phyloP scores from a whole-genome alignment of 805 yeast species.

The Schwanniomyces pseudopolymorphus region DNA sequence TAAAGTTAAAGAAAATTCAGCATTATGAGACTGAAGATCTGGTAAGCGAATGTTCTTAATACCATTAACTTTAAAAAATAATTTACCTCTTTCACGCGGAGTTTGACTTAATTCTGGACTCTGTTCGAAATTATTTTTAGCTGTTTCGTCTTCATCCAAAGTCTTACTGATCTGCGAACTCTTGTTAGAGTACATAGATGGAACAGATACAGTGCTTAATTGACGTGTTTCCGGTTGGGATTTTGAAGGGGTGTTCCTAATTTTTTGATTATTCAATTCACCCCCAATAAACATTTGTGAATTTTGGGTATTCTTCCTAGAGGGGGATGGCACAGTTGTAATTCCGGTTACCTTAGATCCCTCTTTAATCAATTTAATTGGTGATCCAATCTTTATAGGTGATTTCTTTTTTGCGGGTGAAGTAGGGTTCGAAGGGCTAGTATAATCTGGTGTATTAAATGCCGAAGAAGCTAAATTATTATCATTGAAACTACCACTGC shows the following conservation, averaged over 20 bases:
- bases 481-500: not conserved
- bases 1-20: slow-evolving; percentile 51
- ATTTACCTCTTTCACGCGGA: slow-evolving; percentile 47
- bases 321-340: slow-evolving; percentile 9
- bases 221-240: slow-evolving; percentile 5
- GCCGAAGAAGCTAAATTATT: not conserved
- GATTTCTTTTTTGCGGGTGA: slow-evolving; percentile 10
- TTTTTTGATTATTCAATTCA: slow-evolving; percentile 21
- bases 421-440: not conserved
- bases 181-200: slow-evolving; percentile 16
- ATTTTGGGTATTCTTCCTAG: not conserved
- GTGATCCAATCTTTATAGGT: slow-evolving; percentile 42
- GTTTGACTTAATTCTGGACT: not conserved
- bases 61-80: slow-evolving; percentile 52
- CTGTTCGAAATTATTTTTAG: too few relatives aligned
- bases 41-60: slow-evolving; percentile 49
- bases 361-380: slow-evolving; percentile 31
- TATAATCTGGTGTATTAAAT: not conserved
- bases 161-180: not conserved
- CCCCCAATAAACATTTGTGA: slow-evolving; percentile 11
- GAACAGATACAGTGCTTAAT: slow-evolving; percentile 32
- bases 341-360: slow-evolving; percentile 28
- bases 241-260: slow-evolving; percentile 15
- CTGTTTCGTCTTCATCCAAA: too few relatives aligned
- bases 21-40: slow-evolving; percentile 44